Evolutionary conservation across 2,329 filamentous ascomycete species (phyloP).

Genomic region (Stylonectria norvegica): DNA sequence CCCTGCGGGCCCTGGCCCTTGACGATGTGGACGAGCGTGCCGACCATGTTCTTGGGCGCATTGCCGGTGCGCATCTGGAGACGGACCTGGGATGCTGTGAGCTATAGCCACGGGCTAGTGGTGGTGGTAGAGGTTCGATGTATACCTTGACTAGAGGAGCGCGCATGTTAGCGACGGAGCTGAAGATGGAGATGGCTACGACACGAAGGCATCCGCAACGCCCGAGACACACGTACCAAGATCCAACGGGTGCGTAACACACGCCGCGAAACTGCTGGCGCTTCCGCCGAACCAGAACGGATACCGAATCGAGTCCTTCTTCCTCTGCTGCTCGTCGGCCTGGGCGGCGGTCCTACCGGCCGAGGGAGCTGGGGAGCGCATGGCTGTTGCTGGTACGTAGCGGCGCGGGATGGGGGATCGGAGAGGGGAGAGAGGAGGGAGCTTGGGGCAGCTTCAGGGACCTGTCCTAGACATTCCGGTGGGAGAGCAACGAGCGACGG

Average conservation of each 20-base stretch:
- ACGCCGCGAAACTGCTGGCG: slow-evolving; percentile 86
- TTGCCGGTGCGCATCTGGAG: slow-evolving; percentile 78
- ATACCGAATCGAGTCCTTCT: slow-evolving; percentile 51
- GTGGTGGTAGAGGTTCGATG: background rate
- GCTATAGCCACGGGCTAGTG: background rate
- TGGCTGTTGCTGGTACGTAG: too few relatives aligned
- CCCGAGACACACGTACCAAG: slow-evolving; percentile 67
- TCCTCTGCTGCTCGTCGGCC: slow-evolving; percentile 34
- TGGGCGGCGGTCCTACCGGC: slow-evolving; percentile 14
- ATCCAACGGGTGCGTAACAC: slow-evolving; percentile 90
- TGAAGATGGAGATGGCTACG: background rate
- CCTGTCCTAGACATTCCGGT: too few relatives aligned
- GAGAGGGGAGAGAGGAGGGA: too few relatives aligned
- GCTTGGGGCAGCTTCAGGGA: too few relatives aligned
- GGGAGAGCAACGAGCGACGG: too few relatives aligned
- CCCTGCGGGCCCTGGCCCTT: slow-evolving; percentile 72
- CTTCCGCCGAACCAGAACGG: slow-evolving; percentile 97
- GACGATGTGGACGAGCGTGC: slow-evolving; percentile 80
- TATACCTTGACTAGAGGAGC: slow-evolving; percentile 47
- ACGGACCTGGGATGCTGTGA: slow-evolving; percentile 59
- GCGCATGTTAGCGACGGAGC: slow-evolving; percentile 20
- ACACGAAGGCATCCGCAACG: too few relatives aligned
- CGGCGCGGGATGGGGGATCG: too few relatives aligned
- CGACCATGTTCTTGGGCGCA: slow-evolving; percentile 75
- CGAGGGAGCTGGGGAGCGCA: too few relatives aligned